Evolutionary conservation across 495 filamentous ascomycete species (phyloP).

Genomic region (Penicillium canariense): DNA sequence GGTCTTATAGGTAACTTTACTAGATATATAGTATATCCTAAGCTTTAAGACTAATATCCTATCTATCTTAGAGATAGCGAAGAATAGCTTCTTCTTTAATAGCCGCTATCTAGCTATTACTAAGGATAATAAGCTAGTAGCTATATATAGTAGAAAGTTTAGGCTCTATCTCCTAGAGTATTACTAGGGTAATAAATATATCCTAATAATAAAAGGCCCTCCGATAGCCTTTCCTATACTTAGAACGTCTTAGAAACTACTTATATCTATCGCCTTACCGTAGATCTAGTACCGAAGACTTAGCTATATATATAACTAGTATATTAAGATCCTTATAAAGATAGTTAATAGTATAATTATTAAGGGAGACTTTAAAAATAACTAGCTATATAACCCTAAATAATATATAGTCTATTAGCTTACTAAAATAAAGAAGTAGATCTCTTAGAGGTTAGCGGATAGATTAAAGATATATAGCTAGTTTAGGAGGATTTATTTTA

Average conservation of each 20-base stretch:
- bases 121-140: neutral
- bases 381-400: neutral
- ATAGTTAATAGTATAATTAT: neutral
- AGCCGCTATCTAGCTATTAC: neutral
- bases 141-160: neutral
- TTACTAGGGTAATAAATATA: neutral
- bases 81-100: neutral
- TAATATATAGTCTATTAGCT: neutral
- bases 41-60: neutral
- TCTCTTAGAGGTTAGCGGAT: neutral
- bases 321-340: neutral
- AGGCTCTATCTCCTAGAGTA: neutral
- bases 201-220: too few relatives aligned
- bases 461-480: neutral
- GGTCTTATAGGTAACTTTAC: neutral
- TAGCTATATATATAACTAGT: neutral
- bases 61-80: neutral
- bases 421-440: neutral
- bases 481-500: slow-evolving; percentile 1
- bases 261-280: neutral
- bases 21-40: neutral
- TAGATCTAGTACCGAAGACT: neutral
- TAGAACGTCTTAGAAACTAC: neutral
- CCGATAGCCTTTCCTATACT: too few relatives aligned
- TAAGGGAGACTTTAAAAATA: neutral